Base-by-base conservation (phyloP, 1,139 yeast genomes). In the Magnusiomyces magnusii region DNA sequence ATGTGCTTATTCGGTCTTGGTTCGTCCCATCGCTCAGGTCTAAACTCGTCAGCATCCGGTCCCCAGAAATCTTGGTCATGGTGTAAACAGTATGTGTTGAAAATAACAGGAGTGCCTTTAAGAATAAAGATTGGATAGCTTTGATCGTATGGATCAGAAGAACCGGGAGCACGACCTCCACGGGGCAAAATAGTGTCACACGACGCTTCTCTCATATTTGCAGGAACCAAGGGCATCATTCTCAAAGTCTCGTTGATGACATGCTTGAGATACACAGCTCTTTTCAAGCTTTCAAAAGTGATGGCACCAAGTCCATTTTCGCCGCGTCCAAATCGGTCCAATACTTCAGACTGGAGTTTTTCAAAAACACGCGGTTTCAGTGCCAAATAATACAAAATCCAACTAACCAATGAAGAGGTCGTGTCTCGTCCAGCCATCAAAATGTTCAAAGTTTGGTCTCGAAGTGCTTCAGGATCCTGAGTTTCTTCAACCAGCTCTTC, bases 341-440 rank as follows among this genome's bases (percentile, higher is more conserved):
- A 34, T 3, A 79, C 67, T 61, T 75, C 80, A 15, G 67, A 66
- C 58, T 75, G 74, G 60, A 79, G 74, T 62, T 71, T 73, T 3
- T 63, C 62, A 62, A 69, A 75, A 9, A 77, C 65, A 1, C 65
- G 67, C 2, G 78, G 80, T 62, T 77, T 73, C 60, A 78, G 70
- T 2, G 80, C 76, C 58, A 79, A 71, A 64, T 77, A 80, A 61
- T 70, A 77, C 60, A 79, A 71, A 17, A 74, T 63, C 65, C 77
- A 79, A 17, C 81, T 75, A 60, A 80, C 71, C 54, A 79, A 71
- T 3, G 79, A 78, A 1, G 83, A 83, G 31, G 83, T 80, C 41
- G 83, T 80, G 66, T 80, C 83, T 65, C 83, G 74, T 36, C 82
- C 83, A 28, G 83, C 83, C 44, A 80, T 71, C 64, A 80, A 69